Evolutionary conservation across 495 filamentous ascomycete genomes (phyloP).

Genomic region (Hypomontagnella submonticulosa): DNA sequence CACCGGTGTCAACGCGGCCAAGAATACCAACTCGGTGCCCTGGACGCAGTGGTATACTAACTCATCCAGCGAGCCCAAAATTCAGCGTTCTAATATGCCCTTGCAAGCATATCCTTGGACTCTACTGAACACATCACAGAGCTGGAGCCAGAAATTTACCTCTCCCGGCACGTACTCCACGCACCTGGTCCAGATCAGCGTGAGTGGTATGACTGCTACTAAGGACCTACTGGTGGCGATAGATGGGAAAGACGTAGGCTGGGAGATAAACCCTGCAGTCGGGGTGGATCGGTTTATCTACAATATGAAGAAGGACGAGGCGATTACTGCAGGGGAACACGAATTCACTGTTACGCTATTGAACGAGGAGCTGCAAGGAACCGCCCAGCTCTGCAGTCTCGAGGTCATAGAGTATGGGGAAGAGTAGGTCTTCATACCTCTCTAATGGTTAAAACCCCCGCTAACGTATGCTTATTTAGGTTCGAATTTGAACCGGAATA

Average conservation of each 20-base stretch:
- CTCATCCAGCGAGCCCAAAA: constrained; percentile 26
- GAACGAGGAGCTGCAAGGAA: constrained; percentile 39
- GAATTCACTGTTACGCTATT: constrained; percentile 35
- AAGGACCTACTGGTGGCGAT: constrained; percentile 40
- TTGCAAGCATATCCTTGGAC: constrained; percentile 46
- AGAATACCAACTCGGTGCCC: constrained; percentile 24
- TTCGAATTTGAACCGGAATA: constrained; percentile 38
- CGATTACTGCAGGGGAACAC: constrained; percentile 35
- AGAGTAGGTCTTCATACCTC: background rate
- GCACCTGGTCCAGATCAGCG: constrained; percentile 39
- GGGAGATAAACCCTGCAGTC: constrained; percentile 40
- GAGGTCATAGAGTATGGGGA: constrained; percentile 43
- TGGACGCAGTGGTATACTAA: constrained; percentile 44
- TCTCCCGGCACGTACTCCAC: constrained; percentile 39
- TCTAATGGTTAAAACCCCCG: background rate
- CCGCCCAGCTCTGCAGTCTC: constrained; percentile 43
- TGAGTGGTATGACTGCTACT: constrained; percentile 41
- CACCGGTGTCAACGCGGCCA: constrained; percentile 39
- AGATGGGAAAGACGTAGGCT: constrained; percentile 39
- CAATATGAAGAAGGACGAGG: constrained; percentile 36
- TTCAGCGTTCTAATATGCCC: constrained; percentile 43
- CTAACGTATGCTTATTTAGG: constrained; percentile 8
- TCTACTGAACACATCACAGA: constrained; percentile 38
- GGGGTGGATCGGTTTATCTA: constrained; percentile 45
- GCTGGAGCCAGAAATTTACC: constrained; percentile 36